Evolutionary conservation across 169 alveolate species (phyloP).

Genomic region (Babesia gibsoni): DNA sequence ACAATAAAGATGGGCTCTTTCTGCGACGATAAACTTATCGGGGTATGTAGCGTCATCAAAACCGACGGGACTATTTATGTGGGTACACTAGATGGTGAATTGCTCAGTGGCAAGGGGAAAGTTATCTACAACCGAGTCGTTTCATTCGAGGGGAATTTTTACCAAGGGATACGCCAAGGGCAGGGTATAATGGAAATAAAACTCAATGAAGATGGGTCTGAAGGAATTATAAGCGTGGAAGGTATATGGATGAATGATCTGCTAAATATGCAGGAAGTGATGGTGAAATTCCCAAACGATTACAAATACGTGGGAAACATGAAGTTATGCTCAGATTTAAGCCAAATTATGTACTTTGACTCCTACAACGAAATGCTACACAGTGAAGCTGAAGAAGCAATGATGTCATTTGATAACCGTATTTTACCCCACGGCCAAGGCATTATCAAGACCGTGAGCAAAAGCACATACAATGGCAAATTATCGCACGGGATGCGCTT

Average conservation of each 20-base stretch:
- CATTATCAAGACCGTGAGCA: constrained; percentile 36
- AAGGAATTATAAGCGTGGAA: constrained; percentile 28
- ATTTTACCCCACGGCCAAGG: constrained; percentile 63
- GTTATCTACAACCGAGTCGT: constrained; percentile 20
- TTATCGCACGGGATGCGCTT: constrained; percentile 34
- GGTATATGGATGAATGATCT: constrained; percentile 55
- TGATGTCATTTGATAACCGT: constrained; percentile 11
- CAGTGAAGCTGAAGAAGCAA: constrained; percentile 14
- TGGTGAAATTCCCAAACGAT: constrained; percentile 54
- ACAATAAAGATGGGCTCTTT: constrained; percentile 48
- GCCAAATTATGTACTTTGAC: neutral
- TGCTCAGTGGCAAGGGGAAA: constrained; percentile 43
- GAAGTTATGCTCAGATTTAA: neutral
- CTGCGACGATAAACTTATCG: constrained; percentile 33
- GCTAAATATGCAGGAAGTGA: constrained; percentile 25
- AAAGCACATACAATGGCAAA: constrained; percentile 41
- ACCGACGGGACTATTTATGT: constrained; percentile 52
- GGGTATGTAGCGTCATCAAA: constrained; percentile 48
- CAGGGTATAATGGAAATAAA: constrained; percentile 41
- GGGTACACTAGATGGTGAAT: constrained; percentile 50
- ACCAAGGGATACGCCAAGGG: constrained; percentile 44
- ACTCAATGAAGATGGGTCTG: neutral
- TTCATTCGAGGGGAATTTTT: constrained; percentile 54
- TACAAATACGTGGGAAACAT: constrained; percentile 53
- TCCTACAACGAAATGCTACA: constrained; percentile 1